A percentile compares a stretch with the other conserved stretches of the same genome.
Conservation (phyloP, 2,329 filamentous ascomycete genomes). For the Sporothrix schenckii region DNA sequence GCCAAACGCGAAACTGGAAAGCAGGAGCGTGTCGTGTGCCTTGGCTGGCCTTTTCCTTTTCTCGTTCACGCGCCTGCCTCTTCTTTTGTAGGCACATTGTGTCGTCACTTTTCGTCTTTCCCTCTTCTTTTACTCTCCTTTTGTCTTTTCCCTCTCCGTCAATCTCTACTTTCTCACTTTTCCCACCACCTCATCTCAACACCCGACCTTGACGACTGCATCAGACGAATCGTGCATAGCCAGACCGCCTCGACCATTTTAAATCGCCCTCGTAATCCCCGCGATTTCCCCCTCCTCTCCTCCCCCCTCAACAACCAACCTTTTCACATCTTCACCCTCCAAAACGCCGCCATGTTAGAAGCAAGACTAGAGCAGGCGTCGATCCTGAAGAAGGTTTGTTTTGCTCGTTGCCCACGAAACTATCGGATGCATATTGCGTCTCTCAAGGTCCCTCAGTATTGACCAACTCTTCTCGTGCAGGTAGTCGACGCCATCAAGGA, state of each 20-base stretch:
- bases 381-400: slow-evolving; percentile 88
- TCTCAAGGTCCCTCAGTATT: background rate
- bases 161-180: background rate
- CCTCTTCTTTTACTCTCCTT: slow-evolving; percentile 10
- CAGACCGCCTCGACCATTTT: slow-evolving; percentile 16
- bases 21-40: slow-evolving; percentile 25
- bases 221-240: slow-evolving; percentile 7
- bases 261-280: background rate
- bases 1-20: slow-evolving; percentile 34
- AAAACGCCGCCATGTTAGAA: slow-evolving; percentile 74
- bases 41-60: slow-evolving; percentile 14
- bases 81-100: slow-evolving; percentile 12
- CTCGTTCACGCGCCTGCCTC: background rate
- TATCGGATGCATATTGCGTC: background rate
- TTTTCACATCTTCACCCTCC: slow-evolving; percentile 21
- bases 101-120: slow-evolving; percentile 6
- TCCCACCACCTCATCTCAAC: background rate
- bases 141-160: background rate
- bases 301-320: background rate
- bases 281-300: slow-evolving; percentile 2
- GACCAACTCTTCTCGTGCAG: slow-evolving; percentile 51
- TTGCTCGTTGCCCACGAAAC: background rate
- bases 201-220: slow-evolving; percentile 14
- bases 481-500: slow-evolving; percentile 99
- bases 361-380: slow-evolving; percentile 93